Base-by-base conservation (phyloP, 2,329 filamentous ascomycete species). In the Phaeosphaeria sp. region DNA sequence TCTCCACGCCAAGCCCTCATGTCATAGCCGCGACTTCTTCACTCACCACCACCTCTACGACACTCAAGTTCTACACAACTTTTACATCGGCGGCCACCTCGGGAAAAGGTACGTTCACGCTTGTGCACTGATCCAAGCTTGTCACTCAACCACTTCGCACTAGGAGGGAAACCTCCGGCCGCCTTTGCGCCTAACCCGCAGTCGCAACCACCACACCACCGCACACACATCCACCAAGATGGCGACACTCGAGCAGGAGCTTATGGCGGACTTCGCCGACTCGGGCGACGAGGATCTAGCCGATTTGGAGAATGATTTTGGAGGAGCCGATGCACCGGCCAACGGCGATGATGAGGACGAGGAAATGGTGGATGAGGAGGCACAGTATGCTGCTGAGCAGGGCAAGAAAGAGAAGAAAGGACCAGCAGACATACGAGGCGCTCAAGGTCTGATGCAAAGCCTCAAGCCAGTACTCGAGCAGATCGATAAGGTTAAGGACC, bases 161-260 rank as follows among this genome's bases (percentile, higher is more conserved):
- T 59, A 68, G 66, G 65, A 68, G 65, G 63, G 52, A 50, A 60
- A 66, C 66, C 66, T 65, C 65, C 59, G 53, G 61, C 61, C 63
- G 66, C 60, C 56, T 61, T 64, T 51, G 62, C 60, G 61, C 55
- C 6, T 13, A 45, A 48, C 30, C 24, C 15, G 33, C 53, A 30
- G n/a, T 40, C 33, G 47, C 47, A 30, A 49, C 20, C 15, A 25
- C 15, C 20, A 20, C 47, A 44, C n/a, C 17, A 44, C n/a, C 39
- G 11, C 39, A 24, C 42, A 24, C 17, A 27, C 20, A 51, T 5
- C 42, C 30, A 8, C 21, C 57, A 67, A 46, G 43, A 77, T 97
- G 93, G 92, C 94, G 76, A 96, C 92, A 45, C 85, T 96, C 63
- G 94, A 92, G 61, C 93, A 98, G 72, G 94, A 98, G 76, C 86